Evolutionary conservation across 176 grass and related monocot species (phyloP).

Genomic region (Ensete ventricosum): DNA sequence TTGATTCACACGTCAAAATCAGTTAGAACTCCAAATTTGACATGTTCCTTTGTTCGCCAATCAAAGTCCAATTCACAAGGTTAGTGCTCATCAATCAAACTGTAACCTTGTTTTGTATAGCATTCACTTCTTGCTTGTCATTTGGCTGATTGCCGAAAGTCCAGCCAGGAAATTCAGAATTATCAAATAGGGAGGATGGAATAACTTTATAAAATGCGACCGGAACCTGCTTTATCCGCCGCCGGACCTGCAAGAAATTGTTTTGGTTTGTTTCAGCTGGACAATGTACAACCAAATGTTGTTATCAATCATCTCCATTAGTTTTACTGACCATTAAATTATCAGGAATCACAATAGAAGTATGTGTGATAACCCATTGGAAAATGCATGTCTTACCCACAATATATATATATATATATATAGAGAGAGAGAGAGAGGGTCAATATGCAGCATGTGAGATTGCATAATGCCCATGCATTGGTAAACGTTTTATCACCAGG

Average conservation of each 20-base stretch:
- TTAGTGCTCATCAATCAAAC: neutral
- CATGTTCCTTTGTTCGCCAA: too few relatives aligned
- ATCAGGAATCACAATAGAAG: neutral
- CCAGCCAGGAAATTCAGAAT: conserved; percentile 88
- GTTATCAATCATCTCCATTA: neutral
- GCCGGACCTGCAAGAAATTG: conserved; percentile 51
- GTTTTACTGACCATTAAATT: neutral
- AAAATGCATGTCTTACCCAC: too few relatives aligned
- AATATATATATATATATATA: too few relatives aligned
- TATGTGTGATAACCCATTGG: too few relatives aligned
- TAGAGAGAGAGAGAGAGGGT: too few relatives aligned
- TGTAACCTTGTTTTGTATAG: conserved; percentile 14
- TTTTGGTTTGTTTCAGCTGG: too few relatives aligned
- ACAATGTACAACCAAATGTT: neutral
- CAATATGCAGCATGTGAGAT: too few relatives aligned
- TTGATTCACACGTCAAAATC: too few relatives aligned
- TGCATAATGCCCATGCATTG: too few relatives aligned
- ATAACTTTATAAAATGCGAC: conserved; percentile 85
- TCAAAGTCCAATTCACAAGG: too few relatives aligned
- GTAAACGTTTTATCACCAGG: too few relatives aligned
- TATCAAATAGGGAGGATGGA: conserved; percentile 51
- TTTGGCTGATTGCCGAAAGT: conserved; percentile 27
- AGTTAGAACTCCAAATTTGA: too few relatives aligned
- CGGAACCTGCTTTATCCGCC: conserved; percentile 88
- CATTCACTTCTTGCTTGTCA: conserved; percentile 17